Base-by-base conservation (phyloP, 176 grass and related monocot species). In the Pharus latifolius region DNA sequence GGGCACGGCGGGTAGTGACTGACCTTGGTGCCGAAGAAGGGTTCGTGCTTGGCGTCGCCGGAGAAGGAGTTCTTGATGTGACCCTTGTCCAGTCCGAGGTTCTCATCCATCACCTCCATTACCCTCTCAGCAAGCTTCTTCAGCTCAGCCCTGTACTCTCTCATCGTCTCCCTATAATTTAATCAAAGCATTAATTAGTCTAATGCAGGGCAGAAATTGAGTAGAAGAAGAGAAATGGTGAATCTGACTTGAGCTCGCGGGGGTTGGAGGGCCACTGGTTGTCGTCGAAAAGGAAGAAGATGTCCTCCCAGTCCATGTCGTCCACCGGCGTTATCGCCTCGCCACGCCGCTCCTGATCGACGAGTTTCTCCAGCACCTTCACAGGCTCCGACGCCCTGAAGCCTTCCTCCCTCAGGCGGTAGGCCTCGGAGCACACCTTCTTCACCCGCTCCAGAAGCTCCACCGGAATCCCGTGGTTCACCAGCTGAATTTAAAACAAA, bases 1-100 rank as follows among this genome's bases (percentile, higher is more conserved):
- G 77, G 84, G 84, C 88, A 91, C 61, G 88, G 81, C 22, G 80
- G 88, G 84, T 91, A 91, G 76, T 91, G 88, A 80, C 80, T 87
- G 12, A 91, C 83, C 72, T 91, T 91, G 72, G 88, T 91, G 66
- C 80, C 84, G 29, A 91, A 91, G 67, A 81, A 78, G 0, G 88
- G 77, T 2, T 34, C 62, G 40, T 78, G 67, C 1, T 18, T 10
- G 2, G 80, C 84, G 29, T 48, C 59, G 10, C 7, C 24, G 27
- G 84, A 77, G 80, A 91, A 91, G 47, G 80, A 61, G 0, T 10
- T 20, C 50, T 78, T 74, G 41, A 91, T 74, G 60, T 2, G 14
- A 2, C 84, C 88, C 55, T 60, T 65, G 1, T 61, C 77, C 0
- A 91, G 61, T 16, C 88, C 80, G 0, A 91, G 77, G 32, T 87